phyloP scores from a whole-genome alignment of 2,329 filamentous ascomycete genomes.

The Penicillium olsonii region DNA sequence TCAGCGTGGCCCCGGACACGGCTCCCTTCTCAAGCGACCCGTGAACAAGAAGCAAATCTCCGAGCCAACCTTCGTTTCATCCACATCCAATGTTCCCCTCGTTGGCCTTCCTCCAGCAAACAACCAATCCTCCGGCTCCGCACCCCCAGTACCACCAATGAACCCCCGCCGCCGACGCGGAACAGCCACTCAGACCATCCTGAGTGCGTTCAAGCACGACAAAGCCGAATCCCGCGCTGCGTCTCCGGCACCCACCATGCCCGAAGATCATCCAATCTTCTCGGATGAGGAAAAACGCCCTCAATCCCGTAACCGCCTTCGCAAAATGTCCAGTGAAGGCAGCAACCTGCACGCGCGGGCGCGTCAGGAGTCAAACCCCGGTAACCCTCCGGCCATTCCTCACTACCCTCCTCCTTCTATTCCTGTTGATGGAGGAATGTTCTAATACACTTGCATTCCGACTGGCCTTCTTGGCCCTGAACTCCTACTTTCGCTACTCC shows the following conservation, averaged over 20 bases:
- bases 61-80: conserved; percentile 56
- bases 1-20: conserved; percentile 32
- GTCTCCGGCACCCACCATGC: conserved; percentile 21
- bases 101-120: conserved; percentile 59
- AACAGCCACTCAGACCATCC: conserved; percentile 45
- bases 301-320: conserved; percentile 28
- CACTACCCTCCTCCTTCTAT: conserved; percentile 32
- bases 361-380: conserved; percentile 41
- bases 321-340: conserved; percentile 41
- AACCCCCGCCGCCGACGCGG: conserved; percentile 60
- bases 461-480: conserved; percentile 1
- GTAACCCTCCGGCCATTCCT: conserved; percentile 34
- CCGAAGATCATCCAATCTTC: conserved; percentile 24
- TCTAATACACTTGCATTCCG: conserved; percentile 26
- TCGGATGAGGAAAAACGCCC: conserved; percentile 43
- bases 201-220: conserved; percentile 41
- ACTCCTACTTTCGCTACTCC: conserved; percentile 6
- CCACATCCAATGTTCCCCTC: conserved; percentile 60
- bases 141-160: conserved; percentile 59
- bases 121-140: conserved; percentile 52
- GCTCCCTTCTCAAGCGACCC: conserved; percentile 54
- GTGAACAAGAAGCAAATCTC: conserved; percentile 64
- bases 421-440: conserved; percentile 41
- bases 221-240: conserved; percentile 31
- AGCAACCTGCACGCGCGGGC: conserved; percentile 49